These are phyloP conservation scores for Candida sp. DNA, from an alignment of 1,139 yeast species.

Conservation along the genomic window DNA sequence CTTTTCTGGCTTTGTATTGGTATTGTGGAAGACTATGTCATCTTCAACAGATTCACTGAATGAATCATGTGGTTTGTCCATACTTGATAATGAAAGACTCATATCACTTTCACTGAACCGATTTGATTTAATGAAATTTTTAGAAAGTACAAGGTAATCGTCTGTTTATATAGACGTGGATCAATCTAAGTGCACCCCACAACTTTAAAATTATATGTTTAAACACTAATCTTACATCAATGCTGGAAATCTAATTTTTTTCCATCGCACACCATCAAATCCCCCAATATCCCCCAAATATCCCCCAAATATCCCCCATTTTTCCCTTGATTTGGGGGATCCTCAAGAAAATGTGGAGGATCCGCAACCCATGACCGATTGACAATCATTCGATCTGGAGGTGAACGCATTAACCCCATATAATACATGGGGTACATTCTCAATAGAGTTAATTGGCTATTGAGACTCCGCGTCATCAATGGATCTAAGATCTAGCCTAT, in stretches of 20 bases:
- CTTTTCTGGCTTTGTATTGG: background rate
- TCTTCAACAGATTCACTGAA: background rate
- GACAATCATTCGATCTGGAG: background rate
- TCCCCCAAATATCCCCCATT: background rate
- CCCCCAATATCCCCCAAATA: background rate
- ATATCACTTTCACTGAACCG: background rate
- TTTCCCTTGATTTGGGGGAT: background rate
- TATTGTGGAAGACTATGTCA: background rate
- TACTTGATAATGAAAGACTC: background rate
- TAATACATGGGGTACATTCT: too few relatives aligned
- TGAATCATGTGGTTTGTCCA: constrained; percentile 1
- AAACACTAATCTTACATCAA: too few relatives aligned
- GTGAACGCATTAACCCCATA: background rate
- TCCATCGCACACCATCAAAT: too few relatives aligned
- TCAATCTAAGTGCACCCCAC: background rate
- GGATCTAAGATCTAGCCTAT: too few relatives aligned
- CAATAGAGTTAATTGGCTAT: too few relatives aligned
- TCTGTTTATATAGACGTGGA: background rate
- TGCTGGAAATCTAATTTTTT: too few relatives aligned
- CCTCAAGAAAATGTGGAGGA: background rate
- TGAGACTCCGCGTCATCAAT: too few relatives aligned
- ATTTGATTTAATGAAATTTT: background rate
- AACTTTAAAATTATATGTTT: background rate
- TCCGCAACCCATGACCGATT: background rate
- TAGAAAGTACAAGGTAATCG: background rate